These are phyloP conservation scores for Hypoxylon trugodes DNA, from an alignment of 495 filamentous ascomycete genomes.

Conservation along the genomic window DNA sequence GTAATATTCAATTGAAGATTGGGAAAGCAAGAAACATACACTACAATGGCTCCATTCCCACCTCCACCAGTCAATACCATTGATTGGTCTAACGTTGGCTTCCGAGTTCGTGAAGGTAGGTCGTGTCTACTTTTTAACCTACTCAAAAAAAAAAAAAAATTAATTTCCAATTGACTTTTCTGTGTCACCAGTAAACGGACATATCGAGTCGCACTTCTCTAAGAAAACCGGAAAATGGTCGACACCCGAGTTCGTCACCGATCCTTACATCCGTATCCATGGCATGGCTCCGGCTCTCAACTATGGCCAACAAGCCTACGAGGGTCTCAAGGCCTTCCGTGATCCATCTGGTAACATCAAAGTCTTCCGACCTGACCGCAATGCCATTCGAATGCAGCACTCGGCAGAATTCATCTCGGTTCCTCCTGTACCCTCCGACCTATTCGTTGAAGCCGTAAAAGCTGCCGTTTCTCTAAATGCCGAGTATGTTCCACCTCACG, in stretches of 20 bases:
- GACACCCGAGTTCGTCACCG: slow-evolving; percentile 72
- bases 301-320: slow-evolving; percentile 94
- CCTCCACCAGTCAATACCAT: slow-evolving; percentile 83
- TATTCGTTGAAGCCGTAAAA: slow-evolving; percentile 77
- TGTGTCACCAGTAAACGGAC: slow-evolving; percentile 70
- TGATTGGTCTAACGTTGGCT: slow-evolving; percentile 92
- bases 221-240: slow-evolving; percentile 77
- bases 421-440: slow-evolving; percentile 73
- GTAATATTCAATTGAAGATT: slow-evolving; percentile 18
- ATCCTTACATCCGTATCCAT: slow-evolving; percentile 83
- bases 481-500: slow-evolving; percentile 84
- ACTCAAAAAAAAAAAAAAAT: not conserved
- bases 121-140: slow-evolving; percentile 5
- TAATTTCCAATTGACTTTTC: not conserved
- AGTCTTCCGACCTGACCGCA: slow-evolving; percentile 82
- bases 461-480: slow-evolving; percentile 86
- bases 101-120: slow-evolving; percentile 86
- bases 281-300: slow-evolving; percentile 91
- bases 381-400: slow-evolving; percentile 82
- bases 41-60: slow-evolving; percentile 68
- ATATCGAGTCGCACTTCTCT: slow-evolving; percentile 78
- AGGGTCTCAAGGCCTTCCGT: slow-evolving; percentile 92
- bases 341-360: slow-evolving; percentile 69
- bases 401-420: slow-evolving; percentile 81
- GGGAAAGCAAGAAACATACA: not conserved